Percentiles rank a stretch among this genome's conserved stretches.
phyloP scores from a whole-genome alignment of 2,329 filamentous ascomycete genomes.

The Tolypocladium guangdongense region DNA sequence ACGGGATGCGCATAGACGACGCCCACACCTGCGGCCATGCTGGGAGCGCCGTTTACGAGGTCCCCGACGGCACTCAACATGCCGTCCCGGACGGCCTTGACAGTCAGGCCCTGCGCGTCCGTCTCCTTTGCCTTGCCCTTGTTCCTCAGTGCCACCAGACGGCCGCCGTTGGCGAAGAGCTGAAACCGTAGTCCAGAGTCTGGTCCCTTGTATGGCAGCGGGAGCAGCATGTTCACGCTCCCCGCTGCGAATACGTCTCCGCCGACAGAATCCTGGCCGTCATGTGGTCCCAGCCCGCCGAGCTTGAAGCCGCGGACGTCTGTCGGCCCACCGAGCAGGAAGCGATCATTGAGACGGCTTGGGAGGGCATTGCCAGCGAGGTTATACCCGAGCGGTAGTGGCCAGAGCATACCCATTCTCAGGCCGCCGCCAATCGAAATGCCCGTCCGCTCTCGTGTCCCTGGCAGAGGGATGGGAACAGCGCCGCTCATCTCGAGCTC shows the following conservation, averaged over 20 bases:
- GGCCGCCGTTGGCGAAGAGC: conserved; percentile 81
- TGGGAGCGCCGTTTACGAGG: conserved; percentile 66
- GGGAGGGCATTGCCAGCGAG: conserved; percentile 42
- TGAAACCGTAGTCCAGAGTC: conserved; percentile 82
- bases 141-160: conserved; percentile 65
- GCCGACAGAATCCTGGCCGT: conserved; percentile 75
- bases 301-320: conserved; percentile 91
- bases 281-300: conserved; percentile 78
- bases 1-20: conserved; percentile 92
- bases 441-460: conserved; percentile 58
- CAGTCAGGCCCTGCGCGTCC: conserved; percentile 21
- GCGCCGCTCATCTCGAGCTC: conserved; percentile 75
- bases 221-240: conserved; percentile 74
- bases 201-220: conserved; percentile 68
- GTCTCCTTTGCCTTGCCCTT: conserved; percentile 36
- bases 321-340: conserved; percentile 86
- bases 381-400: conserved; percentile 55
- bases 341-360: conserved; percentile 86
- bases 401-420: conserved; percentile 72
- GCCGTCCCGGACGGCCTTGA: conserved; percentile 37
- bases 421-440: conserved; percentile 76
- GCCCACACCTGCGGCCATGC: conserved; percentile 75
- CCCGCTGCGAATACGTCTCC: conserved; percentile 89
- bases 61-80: conserved; percentile 55
- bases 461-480: conserved; percentile 60